These are phyloP conservation scores for Cyclotella cryptica DNA, from an alignment of 108 stramenopile species.

Conservation along the genomic window DNA sequence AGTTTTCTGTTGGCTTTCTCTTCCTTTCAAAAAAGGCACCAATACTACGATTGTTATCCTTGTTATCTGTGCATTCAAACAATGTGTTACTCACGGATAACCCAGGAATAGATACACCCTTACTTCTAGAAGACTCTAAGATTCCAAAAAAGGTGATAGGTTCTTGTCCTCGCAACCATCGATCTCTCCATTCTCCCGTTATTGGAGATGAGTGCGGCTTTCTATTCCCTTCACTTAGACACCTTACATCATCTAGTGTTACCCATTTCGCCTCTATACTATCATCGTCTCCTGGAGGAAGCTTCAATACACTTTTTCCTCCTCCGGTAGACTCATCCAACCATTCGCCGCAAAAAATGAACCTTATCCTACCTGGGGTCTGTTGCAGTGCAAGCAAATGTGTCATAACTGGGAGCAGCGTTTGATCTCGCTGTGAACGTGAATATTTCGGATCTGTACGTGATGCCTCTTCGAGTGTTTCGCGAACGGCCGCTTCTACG, in stretches of 20 bases:
- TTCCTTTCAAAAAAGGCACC: conserved; percentile 26
- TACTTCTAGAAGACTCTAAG: conserved; percentile 2
- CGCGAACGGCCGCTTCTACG: conserved; percentile 28
- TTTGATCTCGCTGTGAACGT: not conserved
- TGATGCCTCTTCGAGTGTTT: conserved; percentile 28
- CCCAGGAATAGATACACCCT: not conserved
- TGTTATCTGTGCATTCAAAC: too few relatives aligned
- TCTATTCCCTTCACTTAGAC: not conserved
- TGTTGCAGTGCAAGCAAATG: conserved; percentile 36
- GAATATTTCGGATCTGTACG: not conserved
- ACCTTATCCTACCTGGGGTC: conserved; percentile 21
- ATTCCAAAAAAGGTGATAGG: conserved; percentile 30
- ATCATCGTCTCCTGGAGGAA: conserved; percentile 22
- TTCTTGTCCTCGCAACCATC: conserved; percentile 36
- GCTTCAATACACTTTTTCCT: conserved; percentile 6
- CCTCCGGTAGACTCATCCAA: conserved; percentile 2
- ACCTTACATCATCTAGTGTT: conserved; percentile 17
- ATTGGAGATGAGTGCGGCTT: not conserved
- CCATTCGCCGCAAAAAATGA: conserved; percentile 31
- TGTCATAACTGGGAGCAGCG: conserved; percentile 24
- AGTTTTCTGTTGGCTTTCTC: not conserved
- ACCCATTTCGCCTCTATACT: conserved; percentile 33
- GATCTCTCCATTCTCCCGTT: conserved; percentile 2
- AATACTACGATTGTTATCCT: not conserved
- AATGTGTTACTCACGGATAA: conserved; percentile 2